Base-by-base conservation (phyloP, 768 basidiomycete genomes). In the Boletus pseudopeckii region DNA sequence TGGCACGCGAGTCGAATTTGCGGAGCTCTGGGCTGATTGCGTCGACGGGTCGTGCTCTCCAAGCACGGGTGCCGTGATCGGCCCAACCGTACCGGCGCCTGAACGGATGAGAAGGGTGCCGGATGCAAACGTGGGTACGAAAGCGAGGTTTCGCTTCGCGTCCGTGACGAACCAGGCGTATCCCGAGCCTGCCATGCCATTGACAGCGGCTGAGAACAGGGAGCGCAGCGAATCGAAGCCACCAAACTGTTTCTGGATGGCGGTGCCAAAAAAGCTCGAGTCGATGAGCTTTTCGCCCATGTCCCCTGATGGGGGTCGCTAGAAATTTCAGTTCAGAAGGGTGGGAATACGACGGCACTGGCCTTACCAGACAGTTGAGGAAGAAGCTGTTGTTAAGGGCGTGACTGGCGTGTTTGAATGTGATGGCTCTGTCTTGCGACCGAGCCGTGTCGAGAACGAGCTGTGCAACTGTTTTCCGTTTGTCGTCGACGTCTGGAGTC, bases 371-470 rank as follows among this genome's bases (percentile, higher is more conserved):
- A 53, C 78, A 79, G 59, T 90, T 81, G 28, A 99, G 79, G 78
- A 98, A 98, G 80, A 92, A 98, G 61, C 85, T 85, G 71, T 97
- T 98, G 74, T 98, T 99, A 56, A 98, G 75, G 6, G 96, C 91
- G 44, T 92, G 81, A 58, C 88, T 88, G 4, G 95, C 93, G 65
- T 95, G 93, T 71, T 90, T 96, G 72, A 94, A 98, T 24, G 83
- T 82, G 48, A 95, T 71, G 1, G 83, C 78, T 48, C 83, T 72
- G 22, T 80, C 74, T 40, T 80, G 80, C 30, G 82, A 72, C 15
- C 73, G 62, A 0, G 92, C 81, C 10, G 88, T 82, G 34, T 79
- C 77, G 32, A 91, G 77, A 24, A 96, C 80, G 22, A 88, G 88
- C 64, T 92, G 84, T 0, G 80, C 79, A 32, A 95, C 80, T 47